Evolutionary conservation across 768 basidiomycete genomes (phyloP).

Genomic region (Tubosaeta sp.): DNA sequence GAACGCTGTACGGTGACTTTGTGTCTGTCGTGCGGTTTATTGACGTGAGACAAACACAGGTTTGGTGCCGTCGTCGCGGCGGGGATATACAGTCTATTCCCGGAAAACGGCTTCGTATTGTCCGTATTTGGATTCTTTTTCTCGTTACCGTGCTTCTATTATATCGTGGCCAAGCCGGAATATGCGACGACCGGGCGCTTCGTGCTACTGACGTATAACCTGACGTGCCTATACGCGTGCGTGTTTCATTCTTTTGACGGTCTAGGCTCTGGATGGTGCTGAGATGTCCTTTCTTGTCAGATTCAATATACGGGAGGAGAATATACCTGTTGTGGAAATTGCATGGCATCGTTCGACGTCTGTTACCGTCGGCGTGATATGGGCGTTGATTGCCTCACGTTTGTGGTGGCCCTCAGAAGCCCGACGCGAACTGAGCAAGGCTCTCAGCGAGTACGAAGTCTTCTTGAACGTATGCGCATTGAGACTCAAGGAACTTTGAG

Average conservation of each 20-base stretch:
- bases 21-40: background rate
- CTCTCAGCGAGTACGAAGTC: slow-evolving; percentile 74
- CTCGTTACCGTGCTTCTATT: slow-evolving; percentile 92
- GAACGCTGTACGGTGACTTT: slow-evolving; percentile 63
- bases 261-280: background rate
- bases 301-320: slow-evolving; percentile 71
- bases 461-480: background rate
- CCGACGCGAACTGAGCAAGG: slow-evolving; percentile 76
- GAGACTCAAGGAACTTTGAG: slow-evolving; percentile 36
- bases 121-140: slow-evolving; percentile 85
- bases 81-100: slow-evolving; percentile 66
- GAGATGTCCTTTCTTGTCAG: slow-evolving; percentile 33
- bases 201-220: slow-evolving; percentile 82
- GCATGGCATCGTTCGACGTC: slow-evolving; percentile 76
- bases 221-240: slow-evolving; percentile 73
- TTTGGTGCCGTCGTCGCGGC: slow-evolving; percentile 78
- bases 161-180: slow-evolving; percentile 73
- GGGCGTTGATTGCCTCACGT: slow-evolving; percentile 83
- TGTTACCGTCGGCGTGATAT: slow-evolving; percentile 82
- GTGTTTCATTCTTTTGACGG: slow-evolving; percentile 15
- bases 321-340: slow-evolving; percentile 60
- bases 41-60: slow-evolving; percentile 35
- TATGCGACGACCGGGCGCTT: slow-evolving; percentile 76
- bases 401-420: slow-evolving; percentile 98
- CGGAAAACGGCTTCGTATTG: slow-evolving; percentile 68